A percentile compares a stretch with the other conserved stretches of the same genome.
Evolutionary conservation across 305 asterid species (phyloP).

Genomic region (Ilex paraguariensis): DNA sequence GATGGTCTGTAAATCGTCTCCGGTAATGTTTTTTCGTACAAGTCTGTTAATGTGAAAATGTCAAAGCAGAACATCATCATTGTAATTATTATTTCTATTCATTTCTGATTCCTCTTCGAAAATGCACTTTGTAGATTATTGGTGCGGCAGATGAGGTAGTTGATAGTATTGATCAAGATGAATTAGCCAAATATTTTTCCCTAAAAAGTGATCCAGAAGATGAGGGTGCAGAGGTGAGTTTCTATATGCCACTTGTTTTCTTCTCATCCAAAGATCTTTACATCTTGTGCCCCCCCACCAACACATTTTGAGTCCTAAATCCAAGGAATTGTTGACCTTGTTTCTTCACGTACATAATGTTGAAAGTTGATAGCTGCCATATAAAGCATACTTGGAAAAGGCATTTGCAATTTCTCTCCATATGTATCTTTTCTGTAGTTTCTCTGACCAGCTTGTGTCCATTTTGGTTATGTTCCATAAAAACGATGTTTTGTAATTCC

Average conservation of each 20-base stretch:
- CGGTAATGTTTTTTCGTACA: no score
- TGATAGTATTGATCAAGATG: conserved; percentile 68
- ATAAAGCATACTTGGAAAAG: neutral
- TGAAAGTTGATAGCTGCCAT: neutral
- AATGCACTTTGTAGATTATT: conserved; percentile 55
- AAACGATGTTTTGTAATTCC: conserved; percentile 7
- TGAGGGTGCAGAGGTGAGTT: conserved; percentile 83
- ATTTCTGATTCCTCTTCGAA: neutral
- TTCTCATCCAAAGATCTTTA: conserved; percentile 4
- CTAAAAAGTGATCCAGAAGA: conserved; percentile 82
- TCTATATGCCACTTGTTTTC: conserved; percentile 12
- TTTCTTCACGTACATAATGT: no score
- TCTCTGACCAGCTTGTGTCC: neutral
- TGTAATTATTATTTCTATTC: no score
- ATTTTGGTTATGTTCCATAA: neutral
- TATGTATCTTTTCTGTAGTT: neutral
- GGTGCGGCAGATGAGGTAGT: conserved; percentile 77
- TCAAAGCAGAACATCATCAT: neutral
- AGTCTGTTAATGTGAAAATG: no score
- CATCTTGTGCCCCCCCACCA: neutral
- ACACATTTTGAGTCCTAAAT: neutral
- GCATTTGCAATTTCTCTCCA: neutral
- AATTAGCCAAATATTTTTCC: conserved; percentile 63
- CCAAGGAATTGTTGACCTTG: no score
- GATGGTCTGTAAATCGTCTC: no score